Conservation (phyloP, 306 rosid genomes). For the Albizia julibrissin region DNA sequence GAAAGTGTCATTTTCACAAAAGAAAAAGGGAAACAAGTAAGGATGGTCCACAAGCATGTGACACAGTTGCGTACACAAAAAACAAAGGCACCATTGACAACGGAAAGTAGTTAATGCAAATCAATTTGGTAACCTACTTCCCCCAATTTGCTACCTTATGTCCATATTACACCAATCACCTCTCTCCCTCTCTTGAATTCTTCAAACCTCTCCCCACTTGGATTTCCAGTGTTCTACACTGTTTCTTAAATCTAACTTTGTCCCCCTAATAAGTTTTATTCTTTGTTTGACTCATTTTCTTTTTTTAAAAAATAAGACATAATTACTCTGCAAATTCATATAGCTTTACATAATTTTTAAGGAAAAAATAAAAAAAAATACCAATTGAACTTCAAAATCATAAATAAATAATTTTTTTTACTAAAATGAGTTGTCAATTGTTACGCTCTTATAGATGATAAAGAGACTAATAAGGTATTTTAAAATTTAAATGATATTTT, state of each 20-base stretch:
- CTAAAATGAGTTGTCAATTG: no score
- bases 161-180: background rate
- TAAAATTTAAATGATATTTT: no score
- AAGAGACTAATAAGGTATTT: no score
- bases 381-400: no score
- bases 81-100: background rate
- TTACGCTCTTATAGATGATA: no score
- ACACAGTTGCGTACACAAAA: background rate
- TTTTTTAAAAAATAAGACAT: no score
- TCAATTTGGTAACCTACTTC: constrained; percentile 49
- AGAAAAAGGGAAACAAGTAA: background rate
- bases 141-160: background rate
- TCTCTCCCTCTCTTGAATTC: background rate
- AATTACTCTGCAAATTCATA: no score
- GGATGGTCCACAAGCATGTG: background rate
- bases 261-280: background rate
- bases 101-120: constrained; percentile 33
- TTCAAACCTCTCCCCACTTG: background rate
- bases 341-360: no score
- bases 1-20: background rate
- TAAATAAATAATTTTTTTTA: no score
- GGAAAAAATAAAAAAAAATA: no score
- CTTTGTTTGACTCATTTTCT: background rate
- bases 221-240: background rate
- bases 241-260: background rate